Percentiles rank a stretch among this genome's conserved stretches.
These are phyloP conservation scores for Pugionium cornutum DNA, from an alignment of 345 rosid species.

Conservation along the genomic window DNA sequence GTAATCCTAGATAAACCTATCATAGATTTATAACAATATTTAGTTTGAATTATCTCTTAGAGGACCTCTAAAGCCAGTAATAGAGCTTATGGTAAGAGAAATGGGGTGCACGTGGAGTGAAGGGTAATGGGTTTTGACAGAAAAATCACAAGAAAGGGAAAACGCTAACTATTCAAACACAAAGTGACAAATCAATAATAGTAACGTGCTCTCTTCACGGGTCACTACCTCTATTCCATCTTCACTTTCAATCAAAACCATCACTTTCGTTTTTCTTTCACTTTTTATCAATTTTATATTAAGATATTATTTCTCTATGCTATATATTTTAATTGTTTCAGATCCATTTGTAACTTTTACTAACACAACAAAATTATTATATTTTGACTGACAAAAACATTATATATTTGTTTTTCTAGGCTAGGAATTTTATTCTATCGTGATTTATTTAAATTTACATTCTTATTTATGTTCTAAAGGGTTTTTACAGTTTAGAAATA, in stretches of 20 bases:
- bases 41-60: background rate
- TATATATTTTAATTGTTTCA: background rate
- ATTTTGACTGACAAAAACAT: too few species aligned
- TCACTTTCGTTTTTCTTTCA: conserved; percentile 9
- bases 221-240: background rate
- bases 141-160: conserved; percentile 43
- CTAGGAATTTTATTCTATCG: too few species aligned
- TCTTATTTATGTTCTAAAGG: too few species aligned
- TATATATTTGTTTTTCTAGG: too few species aligned
- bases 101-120: conserved; percentile 38
- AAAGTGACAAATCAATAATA: conserved; percentile 32
- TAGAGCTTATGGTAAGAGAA: background rate
- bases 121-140: conserved; percentile 25
- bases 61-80: conserved; percentile 10
- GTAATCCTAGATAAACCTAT: too few species aligned
- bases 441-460: too few species aligned
- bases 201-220: conserved; percentile 42
- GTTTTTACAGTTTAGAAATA: too few species aligned
- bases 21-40: too few species aligned
- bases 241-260: conserved; percentile 2
- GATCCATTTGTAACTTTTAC: too few species aligned
- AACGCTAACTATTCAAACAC: conserved; percentile 30
- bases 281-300: background rate
- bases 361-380: too few species aligned
- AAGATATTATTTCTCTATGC: background rate